Evolutionary conservation across 2,329 filamentous ascomycete genomes (phyloP).

Genomic region (Thielaviopsis musarum): DNA sequence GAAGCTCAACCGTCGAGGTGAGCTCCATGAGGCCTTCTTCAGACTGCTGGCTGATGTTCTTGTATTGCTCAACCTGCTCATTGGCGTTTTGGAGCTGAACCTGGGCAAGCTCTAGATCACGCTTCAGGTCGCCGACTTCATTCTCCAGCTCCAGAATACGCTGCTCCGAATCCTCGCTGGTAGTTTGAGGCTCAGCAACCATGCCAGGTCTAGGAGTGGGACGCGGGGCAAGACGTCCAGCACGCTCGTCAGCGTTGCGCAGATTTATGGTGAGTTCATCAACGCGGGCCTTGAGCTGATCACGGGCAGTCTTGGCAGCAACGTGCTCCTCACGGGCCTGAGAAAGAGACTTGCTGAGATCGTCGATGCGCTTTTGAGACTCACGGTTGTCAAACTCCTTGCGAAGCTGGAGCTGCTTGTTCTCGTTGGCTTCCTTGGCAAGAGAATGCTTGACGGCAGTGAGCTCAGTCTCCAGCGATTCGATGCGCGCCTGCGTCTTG

Average conservation of each 20-base stretch:
- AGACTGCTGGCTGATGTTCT: conserved; percentile 66
- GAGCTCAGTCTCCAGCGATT: conserved; percentile 65
- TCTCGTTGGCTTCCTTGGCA: conserved; percentile 65
- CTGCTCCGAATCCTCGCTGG: conserved; percentile 35
- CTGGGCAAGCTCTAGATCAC: conserved; percentile 66
- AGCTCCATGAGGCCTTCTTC: conserved; percentile 77
- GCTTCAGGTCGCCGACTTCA: conserved; percentile 73
- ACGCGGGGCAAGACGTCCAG: conserved; percentile 65
- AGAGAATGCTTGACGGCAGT: conserved; percentile 66
- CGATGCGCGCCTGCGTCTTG: conserved; percentile 60
- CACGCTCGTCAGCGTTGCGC: conserved; percentile 74
- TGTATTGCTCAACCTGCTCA: conserved; percentile 72
- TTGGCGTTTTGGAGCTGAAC: conserved; percentile 69
- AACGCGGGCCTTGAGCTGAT: conserved; percentile 76
- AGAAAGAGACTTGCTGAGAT: conserved; percentile 64
- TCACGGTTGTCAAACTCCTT: conserved; percentile 86
- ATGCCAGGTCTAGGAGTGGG: conserved; percentile 44
- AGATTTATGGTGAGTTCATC: conserved; percentile 81
- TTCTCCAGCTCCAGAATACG: conserved; percentile 65
- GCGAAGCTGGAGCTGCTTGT: conserved; percentile 63
- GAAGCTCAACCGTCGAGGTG: conserved; percentile 67
- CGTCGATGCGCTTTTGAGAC: conserved; percentile 79
- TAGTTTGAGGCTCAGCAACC: conserved; percentile 23
- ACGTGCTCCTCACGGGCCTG: conserved; percentile 76
- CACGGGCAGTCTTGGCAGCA: conserved; percentile 68